phyloP scores from a whole-genome alignment of 306 rosid species.

The Fagus crenata region DNA sequence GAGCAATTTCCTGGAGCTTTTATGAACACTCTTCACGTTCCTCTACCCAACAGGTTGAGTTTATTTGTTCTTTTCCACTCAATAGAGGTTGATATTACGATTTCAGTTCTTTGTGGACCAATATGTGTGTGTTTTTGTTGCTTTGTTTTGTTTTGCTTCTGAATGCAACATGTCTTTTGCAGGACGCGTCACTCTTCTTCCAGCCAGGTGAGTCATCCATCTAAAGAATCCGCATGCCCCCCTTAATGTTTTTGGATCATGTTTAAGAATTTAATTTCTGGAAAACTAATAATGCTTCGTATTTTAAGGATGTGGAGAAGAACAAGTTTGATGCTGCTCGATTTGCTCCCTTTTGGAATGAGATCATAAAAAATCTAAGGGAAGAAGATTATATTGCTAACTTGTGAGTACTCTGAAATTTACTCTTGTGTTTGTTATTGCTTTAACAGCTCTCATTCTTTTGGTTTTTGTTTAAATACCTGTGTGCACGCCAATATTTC shows the following conservation, averaged over 20 bases:
- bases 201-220: slow-evolving; percentile 52
- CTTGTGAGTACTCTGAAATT: slow-evolving; percentile 58
- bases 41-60: slow-evolving; percentile 55
- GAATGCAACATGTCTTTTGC: slow-evolving; percentile 34
- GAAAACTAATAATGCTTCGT: slow-evolving; percentile 18
- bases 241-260: not conserved
- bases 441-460: not conserved
- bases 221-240: not conserved
- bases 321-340: slow-evolving; percentile 76
- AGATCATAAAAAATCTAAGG: slow-evolving; percentile 73
- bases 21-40: slow-evolving; percentile 67
- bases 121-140: not conserved
- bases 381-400: slow-evolving; percentile 89
- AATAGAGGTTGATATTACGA: slow-evolving; percentile 1
- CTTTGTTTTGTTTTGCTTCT: slow-evolving; percentile 11
- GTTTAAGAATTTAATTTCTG: slow-evolving; percentile 19
- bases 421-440: not conserved
- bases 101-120: slow-evolving; percentile 17
- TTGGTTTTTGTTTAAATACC: not conserved
- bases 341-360: slow-evolving; percentile 95
- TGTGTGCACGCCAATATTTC: not conserved
- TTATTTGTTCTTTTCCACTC: slow-evolving; percentile 3
- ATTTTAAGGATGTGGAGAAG: slow-evolving; percentile 56
- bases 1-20: slow-evolving; percentile 94
- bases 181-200: slow-evolving; percentile 55